Percentiles rank a stretch among this genome's conserved stretches.
These are phyloP conservation scores for Fusarium floridanum DNA, from an alignment of 2,329 filamentous ascomycete genomes.

Conservation along the genomic window DNA sequence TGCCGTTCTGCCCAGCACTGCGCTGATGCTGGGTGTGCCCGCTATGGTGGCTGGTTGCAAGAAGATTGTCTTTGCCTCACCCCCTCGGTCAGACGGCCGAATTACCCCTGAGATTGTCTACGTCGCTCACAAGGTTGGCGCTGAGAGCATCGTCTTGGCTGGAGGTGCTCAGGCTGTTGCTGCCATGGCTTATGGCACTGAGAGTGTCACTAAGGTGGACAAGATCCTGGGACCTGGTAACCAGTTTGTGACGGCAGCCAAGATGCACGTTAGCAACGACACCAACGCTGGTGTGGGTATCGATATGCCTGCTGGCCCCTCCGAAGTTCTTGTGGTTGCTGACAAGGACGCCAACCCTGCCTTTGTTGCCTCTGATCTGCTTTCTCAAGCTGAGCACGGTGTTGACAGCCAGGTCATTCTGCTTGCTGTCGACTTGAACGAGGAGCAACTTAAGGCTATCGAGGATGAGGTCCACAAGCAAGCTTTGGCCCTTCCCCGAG, in stretches of 20 bases:
- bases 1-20: conserved; percentile 95
- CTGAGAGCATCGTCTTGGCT: conserved; percentile 94
- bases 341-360: conserved; percentile 90
- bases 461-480: conserved; percentile 92
- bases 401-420: conserved; percentile 95
- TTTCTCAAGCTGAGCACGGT: conserved; percentile 97
- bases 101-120: conserved; percentile 98
- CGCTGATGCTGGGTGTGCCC: conserved; percentile 97
- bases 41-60: conserved; percentile 98
- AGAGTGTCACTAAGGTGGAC: conserved; percentile 95
- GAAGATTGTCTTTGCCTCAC: conserved; percentile 93
- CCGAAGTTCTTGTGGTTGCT: conserved; percentile 95
- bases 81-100: conserved; percentile 88
- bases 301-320: conserved; percentile 98
- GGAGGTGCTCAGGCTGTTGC: conserved; percentile 96
- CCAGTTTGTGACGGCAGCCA: conserved; percentile 97
- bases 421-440: conserved; percentile 83
- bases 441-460: conserved; percentile 81
- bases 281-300: conserved; percentile 95
- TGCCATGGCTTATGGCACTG: conserved; percentile 96
- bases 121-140: conserved; percentile 94
- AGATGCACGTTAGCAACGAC: conserved; percentile 98
- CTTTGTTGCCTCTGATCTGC: conserved; percentile 93
- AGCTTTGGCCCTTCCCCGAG: conserved; percentile 86
- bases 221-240: conserved; percentile 98